Conservation (phyloP, 78 protist genomes). For the Dictyostelium intermedium region DNA sequence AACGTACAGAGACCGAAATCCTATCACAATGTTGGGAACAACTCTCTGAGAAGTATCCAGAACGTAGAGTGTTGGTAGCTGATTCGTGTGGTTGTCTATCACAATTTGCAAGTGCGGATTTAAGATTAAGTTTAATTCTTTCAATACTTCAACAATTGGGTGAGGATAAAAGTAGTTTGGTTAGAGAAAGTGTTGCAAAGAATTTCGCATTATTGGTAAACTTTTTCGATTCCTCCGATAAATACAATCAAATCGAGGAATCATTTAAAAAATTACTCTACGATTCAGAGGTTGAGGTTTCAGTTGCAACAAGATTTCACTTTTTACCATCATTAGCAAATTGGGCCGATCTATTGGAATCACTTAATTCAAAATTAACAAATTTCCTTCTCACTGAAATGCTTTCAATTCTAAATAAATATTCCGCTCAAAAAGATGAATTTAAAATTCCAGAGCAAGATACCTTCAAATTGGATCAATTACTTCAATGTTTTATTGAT, state of each 20-base stretch:
- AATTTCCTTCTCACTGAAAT: constrained; percentile 24
- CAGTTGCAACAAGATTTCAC: constrained; percentile 17
- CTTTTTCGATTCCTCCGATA: constrained; percentile 51
- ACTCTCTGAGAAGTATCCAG: constrained; percentile 57
- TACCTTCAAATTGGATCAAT: constrained; percentile 10
- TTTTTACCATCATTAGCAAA: constrained; percentile 66
- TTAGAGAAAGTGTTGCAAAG: constrained; percentile 53
- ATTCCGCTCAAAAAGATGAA: constrained; percentile 55
- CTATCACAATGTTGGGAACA: constrained; percentile 76
- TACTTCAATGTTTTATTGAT: constrained; percentile 41
- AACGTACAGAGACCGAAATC: constrained; percentile 71
- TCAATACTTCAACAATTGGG: constrained; percentile 79
- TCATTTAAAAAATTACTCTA: constrained; percentile 51
- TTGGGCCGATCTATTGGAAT: constrained; percentile 61
- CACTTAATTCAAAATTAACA: constrained; percentile 18
- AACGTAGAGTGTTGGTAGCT: constrained; percentile 74
- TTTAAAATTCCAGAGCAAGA: constrained; percentile 65
- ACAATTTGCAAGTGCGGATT: constrained; percentile 68
- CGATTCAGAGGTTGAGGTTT: constrained; percentile 21
- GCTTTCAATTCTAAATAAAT: constrained; percentile 22
- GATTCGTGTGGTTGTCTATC: constrained; percentile 81
- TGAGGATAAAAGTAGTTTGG: constrained; percentile 47
- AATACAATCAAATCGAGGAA: constrained; percentile 73
- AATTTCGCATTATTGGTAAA: constrained; percentile 62
- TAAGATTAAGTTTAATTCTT: constrained; percentile 48